Percentiles rank a stretch among this genome's conserved stretches.
Conservation (phyloP, 164 flowering plant species). For the Litsea cubeba region DNA sequence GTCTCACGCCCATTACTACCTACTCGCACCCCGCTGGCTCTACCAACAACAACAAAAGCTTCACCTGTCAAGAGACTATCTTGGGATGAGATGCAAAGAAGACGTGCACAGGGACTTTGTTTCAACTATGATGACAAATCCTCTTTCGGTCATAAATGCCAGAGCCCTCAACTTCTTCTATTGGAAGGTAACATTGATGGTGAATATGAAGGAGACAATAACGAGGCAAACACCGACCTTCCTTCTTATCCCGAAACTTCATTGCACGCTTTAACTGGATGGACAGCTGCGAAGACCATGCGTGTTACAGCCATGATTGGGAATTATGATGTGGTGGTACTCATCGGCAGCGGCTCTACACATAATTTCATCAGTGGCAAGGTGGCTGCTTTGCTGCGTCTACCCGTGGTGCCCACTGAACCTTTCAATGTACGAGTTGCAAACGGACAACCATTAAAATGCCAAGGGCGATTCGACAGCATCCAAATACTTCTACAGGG, state of each 20-base stretch:
- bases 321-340: too few relatives aligned
- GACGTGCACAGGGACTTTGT: constrained; percentile 7
- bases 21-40: not conserved
- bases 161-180: not conserved
- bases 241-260: too few relatives aligned
- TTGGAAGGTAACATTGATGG: not conserved
- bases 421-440: not conserved
- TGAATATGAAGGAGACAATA: not conserved
- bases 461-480: too few relatives aligned
- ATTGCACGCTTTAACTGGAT: too few relatives aligned
- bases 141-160: not conserved
- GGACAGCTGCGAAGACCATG: too few relatives aligned
- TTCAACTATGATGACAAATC: constrained; percentile 9
- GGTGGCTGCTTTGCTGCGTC: constrained; percentile 2
- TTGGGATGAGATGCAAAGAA: not conserved
- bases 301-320: too few relatives aligned
- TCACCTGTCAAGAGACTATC: not conserved
- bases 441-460: not conserved
- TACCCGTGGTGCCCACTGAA: not conserved
- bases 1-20: not conserved
- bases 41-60: not conserved
- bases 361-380: too few relatives aligned
- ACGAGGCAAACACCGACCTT: too few relatives aligned
- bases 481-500: too few relatives aligned
- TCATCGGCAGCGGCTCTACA: too few relatives aligned